Conservation (phyloP, 176 grass and related monocot genomes). For the Aegilops umbellulata region DNA sequence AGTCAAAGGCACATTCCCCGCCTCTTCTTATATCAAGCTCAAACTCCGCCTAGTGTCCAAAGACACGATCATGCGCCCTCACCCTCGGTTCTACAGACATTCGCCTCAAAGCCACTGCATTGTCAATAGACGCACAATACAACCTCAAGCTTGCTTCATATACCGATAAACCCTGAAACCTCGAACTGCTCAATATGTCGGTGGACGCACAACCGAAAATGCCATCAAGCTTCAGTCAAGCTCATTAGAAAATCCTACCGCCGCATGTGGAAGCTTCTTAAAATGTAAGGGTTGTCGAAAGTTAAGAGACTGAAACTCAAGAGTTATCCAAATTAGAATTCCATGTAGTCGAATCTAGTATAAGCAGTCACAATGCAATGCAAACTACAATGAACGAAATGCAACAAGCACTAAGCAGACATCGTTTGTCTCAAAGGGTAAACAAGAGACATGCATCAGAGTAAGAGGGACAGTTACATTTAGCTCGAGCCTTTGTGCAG, state of each 20-base stretch:
- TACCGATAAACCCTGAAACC: constrained; percentile 10
- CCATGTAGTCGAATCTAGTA: background rate
- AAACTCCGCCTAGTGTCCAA: too few species aligned
- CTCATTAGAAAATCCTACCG: background rate
- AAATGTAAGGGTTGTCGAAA: background rate
- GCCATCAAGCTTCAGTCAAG: background rate
- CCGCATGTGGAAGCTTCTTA: background rate
- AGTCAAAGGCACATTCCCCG: too few species aligned
- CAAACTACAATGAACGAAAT: background rate
- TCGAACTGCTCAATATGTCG: background rate
- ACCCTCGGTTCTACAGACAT: too few species aligned
- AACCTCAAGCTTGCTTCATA: background rate
- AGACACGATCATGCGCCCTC: too few species aligned
- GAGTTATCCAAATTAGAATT: background rate
- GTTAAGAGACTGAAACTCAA: background rate
- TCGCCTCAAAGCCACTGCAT: background rate
- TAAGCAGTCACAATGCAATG: background rate
- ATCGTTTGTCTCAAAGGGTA: background rate
- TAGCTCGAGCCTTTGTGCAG: too few species aligned
- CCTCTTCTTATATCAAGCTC: too few species aligned
- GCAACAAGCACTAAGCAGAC: background rate
- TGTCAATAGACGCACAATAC: background rate
- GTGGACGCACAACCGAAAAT: background rate
- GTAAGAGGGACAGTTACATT: background rate
- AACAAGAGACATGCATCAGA: constrained; percentile 1